Conservation (phyloP, 2,329 filamentous ascomycete species). For the Botrytis squamosa region DNA sequence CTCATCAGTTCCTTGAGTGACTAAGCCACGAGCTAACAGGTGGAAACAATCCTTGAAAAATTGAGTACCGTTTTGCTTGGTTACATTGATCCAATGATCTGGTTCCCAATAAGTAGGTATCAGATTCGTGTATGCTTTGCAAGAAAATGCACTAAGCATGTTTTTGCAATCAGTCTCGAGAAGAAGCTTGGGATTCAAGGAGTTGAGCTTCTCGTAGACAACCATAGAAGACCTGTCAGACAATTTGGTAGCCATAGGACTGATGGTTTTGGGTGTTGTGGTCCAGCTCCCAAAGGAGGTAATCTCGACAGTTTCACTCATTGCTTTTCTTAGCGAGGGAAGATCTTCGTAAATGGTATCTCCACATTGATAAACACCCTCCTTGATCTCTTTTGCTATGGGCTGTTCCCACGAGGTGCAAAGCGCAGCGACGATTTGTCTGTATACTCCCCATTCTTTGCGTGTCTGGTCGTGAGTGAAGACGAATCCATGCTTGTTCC, state of each 20-base stretch:
- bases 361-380: background rate
- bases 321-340: background rate
- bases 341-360: background rate
- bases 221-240: background rate
- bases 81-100: background rate
- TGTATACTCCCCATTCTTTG: background rate
- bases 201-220: background rate
- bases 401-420: background rate
- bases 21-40: constrained; percentile 5
- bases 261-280: background rate
- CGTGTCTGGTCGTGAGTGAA: constrained; percentile 46
- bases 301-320: background rate
- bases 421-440: background rate
- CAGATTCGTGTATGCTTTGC: background rate
- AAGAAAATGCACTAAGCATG: background rate
- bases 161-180: background rate
- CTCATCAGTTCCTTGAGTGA: background rate
- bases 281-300: background rate
- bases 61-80: background rate
- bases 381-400: background rate
- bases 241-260: background rate
- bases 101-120: background rate
- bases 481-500: constrained; percentile 53
- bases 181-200: background rate
- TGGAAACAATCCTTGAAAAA: background rate